Evolutionary conservation across 441 rosid genomes (phyloP).

Genomic region (Aleurites moluccanus): DNA sequence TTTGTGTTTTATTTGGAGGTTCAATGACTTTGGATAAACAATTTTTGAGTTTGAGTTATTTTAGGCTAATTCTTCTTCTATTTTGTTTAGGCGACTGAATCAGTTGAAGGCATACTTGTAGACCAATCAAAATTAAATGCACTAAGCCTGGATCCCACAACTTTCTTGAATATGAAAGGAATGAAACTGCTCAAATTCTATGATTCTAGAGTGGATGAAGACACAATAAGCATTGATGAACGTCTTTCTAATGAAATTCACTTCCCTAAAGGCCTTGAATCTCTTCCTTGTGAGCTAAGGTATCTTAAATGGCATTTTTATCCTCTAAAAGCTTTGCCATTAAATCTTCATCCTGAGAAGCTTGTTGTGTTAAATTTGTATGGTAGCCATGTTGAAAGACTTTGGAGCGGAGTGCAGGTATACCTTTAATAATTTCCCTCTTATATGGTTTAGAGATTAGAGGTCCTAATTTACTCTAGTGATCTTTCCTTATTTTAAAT

Average conservation of each 20-base stretch:
- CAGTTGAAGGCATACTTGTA: neutral
- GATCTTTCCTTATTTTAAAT: neutral
- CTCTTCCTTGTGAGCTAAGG: neutral
- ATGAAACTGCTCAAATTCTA: neutral
- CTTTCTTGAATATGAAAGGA: neutral
- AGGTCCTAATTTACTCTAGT: neutral
- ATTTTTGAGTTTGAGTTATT: no score
- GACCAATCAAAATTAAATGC: neutral
- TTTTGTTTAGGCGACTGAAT: neutral
- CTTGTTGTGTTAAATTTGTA: neutral
- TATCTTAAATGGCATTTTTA: neutral
- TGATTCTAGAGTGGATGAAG: neutral
- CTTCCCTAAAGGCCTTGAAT: neutral
- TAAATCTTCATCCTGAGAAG: neutral
- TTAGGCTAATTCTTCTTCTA: neutral
- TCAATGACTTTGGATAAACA: neutral
- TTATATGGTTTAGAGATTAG: no score
- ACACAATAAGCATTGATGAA: neutral
- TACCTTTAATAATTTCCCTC: neutral
- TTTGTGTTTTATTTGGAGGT: neutral
- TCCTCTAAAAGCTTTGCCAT: neutral
- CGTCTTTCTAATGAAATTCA: neutral
- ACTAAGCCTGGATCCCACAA: neutral
- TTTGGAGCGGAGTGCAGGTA: conserved; percentile 15
- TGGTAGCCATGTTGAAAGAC: conserved; percentile 6